Evolutionary conservation across 768 basidiomycete genomes (phyloP).

Genomic region (Rhizopogon vesiculosus): DNA sequence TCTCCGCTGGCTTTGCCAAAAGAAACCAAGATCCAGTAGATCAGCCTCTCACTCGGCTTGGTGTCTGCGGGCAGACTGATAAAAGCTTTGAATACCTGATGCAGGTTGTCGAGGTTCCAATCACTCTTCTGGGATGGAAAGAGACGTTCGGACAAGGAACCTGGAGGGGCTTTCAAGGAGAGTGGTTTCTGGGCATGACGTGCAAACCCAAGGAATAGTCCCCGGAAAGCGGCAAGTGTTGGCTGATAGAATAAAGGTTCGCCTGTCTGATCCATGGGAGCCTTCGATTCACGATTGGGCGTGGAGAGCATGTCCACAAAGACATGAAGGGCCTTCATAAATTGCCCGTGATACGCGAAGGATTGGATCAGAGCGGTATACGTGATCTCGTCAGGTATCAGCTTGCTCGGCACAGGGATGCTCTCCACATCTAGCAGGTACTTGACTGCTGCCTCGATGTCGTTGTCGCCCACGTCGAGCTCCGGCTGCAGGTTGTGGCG

Average conservation of each 20-base stretch:
- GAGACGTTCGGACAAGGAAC: conserved; percentile 3
- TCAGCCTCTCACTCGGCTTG: conserved; percentile 37
- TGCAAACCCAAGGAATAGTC: conserved; percentile 71
- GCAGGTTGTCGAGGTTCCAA: conserved; percentile 60
- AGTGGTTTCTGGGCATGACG: conserved; percentile 42
- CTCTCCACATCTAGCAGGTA: conserved; percentile 39
- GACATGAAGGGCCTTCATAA: conserved; percentile 47
- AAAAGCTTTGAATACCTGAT: conserved; percentile 57
- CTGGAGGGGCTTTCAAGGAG: conserved; percentile 10
- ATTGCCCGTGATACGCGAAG: conserved; percentile 67
- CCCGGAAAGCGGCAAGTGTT: conserved; percentile 55
- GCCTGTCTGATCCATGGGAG: conserved; percentile 21
- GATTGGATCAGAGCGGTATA: conserved; percentile 67
- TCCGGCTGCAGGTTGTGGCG: conserved; percentile 46
- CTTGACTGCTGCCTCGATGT: conserved; percentile 29
- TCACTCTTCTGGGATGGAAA: neutral
- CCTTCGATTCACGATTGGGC: conserved; percentile 33
- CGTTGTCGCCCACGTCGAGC: conserved; percentile 26
- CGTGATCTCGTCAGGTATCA: conserved; percentile 60
- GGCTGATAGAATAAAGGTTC: conserved; percentile 33
- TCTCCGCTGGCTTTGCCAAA: conserved; percentile 56
- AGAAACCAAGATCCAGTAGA: conserved; percentile 68
- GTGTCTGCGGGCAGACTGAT: conserved; percentile 45
- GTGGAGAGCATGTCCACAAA: conserved; percentile 66
- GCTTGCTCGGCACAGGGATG: conserved; percentile 36